phyloP scores from a whole-genome alignment of 1,139 yeast genomes.

The Magnusiomyces suaveolens region DNA sequence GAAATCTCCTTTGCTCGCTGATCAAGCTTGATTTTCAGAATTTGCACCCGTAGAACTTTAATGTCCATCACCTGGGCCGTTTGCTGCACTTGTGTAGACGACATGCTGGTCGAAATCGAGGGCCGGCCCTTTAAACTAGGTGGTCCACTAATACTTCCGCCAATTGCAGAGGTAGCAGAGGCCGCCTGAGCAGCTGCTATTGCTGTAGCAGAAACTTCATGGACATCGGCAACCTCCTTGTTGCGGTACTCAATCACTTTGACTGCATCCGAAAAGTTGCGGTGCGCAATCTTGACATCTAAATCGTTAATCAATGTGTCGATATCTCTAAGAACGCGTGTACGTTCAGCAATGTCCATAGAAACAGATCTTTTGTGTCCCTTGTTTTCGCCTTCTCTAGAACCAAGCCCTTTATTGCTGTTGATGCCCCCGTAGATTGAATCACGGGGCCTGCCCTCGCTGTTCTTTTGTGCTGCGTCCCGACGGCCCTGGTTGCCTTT shows the following conservation, averaged over 20 bases:
- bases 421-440: not conserved
- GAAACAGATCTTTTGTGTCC: slow-evolving; percentile 15
- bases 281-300: slow-evolving; percentile 57
- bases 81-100: not conserved
- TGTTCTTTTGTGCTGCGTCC: not conserved
- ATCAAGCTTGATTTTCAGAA: slow-evolving; percentile 23
- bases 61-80: slow-evolving; percentile 8
- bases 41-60: slow-evolving; percentile 13
- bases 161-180: slow-evolving; percentile 14
- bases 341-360: slow-evolving; percentile 17
- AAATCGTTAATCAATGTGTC: slow-evolving; percentile 59
- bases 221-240: slow-evolving; percentile 13
- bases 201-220: slow-evolving; percentile 16
- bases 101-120: not conserved
- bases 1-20: slow-evolving; percentile 26
- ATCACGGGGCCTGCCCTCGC: not conserved
- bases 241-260: slow-evolving; percentile 36
- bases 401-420: not conserved
- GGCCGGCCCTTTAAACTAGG: slow-evolving; percentile 6
- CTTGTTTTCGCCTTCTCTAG: slow-evolving; percentile 6
- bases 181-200: slow-evolving; percentile 15
- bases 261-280: slow-evolving; percentile 47
- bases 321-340: slow-evolving; percentile 38
- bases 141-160: slow-evolving; percentile 8
- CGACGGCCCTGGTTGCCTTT: not conserved